Base-by-base conservation (phyloP, 2,329 filamentous ascomycete species). In the Arthroderma sp. region DNA sequence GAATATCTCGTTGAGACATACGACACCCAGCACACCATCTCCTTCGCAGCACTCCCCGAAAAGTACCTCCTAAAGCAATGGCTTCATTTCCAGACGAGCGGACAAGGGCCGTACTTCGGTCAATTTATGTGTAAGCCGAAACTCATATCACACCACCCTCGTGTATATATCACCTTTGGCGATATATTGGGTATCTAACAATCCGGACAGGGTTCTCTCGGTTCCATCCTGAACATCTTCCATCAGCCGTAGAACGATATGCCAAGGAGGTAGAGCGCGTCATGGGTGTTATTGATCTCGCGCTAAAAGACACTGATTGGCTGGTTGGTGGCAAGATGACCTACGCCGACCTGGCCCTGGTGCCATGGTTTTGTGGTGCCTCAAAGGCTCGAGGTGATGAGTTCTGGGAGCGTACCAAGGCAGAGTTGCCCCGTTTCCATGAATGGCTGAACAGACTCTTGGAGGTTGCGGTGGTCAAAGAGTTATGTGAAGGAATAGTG, bases 181-280 rank as follows among this genome's bases (percentile, higher is more conserved):
- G 15, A 22, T 22, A 22, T 22, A 22, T 22, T 22, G 15, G 15
- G 15, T 22, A 22, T 22, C 15, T 22, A 22, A 22, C 15, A 22
- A 22, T 22, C 32, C 2, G 2, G 3, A 55, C 54, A 32, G 69
- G 64, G 62, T 70, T 70, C 55, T 39, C 22, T n/a, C 44, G 52
- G 1, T 58, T 58, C 10, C 63, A 68, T 48, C 43, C 53, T 0
- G 70, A 73, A 53, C 62, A 68, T 47, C 4, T 74, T 5, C 60
- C 59, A 0, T 65, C 58, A 4, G 72, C 68, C 6, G 57, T 69
- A 15, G 61, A 68, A n/a, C 58, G 71, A 6, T 75, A 75, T 55
- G 50, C 51, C 6, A 61, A 65, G 6, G 69, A 75, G 54, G 59
- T 69, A n/a, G 57, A 60, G 9, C 63, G 71, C 5, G 63, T 74